Evolutionary conservation across 805 yeast species (phyloP).

Genomic region (Teunomyces kruisii): DNA sequence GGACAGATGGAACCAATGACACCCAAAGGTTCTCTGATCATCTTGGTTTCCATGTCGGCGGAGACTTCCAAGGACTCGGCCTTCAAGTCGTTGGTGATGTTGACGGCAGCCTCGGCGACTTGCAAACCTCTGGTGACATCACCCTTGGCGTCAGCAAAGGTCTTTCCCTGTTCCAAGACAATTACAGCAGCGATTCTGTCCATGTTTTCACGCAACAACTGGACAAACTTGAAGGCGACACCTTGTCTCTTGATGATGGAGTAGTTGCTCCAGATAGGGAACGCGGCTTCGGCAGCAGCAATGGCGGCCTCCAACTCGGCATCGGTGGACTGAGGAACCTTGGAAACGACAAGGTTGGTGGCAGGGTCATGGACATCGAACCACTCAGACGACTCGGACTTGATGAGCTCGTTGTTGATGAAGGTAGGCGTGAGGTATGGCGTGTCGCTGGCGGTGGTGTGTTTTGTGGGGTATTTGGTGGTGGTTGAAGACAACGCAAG

Average conservation of each 20-base stretch:
- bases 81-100: conserved; percentile 60
- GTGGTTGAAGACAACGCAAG: conserved; percentile 31
- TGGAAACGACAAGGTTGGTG: conserved; percentile 61
- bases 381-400: conserved; percentile 55
- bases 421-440: conserved; percentile 54
- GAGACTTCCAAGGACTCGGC: conserved; percentile 68
- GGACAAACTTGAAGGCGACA: conserved; percentile 66
- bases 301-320: conserved; percentile 66
- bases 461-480: conserved; percentile 41
- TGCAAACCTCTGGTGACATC: conserved; percentile 74
- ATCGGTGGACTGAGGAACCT: conserved; percentile 71
- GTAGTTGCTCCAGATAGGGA: conserved; percentile 53
- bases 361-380: conserved; percentile 76
- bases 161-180: conserved; percentile 60
- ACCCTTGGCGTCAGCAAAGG: conserved; percentile 72
- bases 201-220: conserved; percentile 61
- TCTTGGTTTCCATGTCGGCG: conserved; percentile 72
- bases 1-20: conserved; percentile 78
- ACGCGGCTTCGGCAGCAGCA: conserved; percentile 63
- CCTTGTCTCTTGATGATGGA: conserved; percentile 69
- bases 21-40: conserved; percentile 74
- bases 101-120: conserved; percentile 75
- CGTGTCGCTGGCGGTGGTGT: conserved; percentile 32
- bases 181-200: conserved; percentile 63
- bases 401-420: conserved; percentile 50